A percentile compares a stretch with the other conserved stretches of the same genome.
These are phyloP conservation scores for Aspergillus carbonarius DNA, from an alignment of 2,329 filamentous ascomycete genomes.

Conservation along the genomic window DNA sequence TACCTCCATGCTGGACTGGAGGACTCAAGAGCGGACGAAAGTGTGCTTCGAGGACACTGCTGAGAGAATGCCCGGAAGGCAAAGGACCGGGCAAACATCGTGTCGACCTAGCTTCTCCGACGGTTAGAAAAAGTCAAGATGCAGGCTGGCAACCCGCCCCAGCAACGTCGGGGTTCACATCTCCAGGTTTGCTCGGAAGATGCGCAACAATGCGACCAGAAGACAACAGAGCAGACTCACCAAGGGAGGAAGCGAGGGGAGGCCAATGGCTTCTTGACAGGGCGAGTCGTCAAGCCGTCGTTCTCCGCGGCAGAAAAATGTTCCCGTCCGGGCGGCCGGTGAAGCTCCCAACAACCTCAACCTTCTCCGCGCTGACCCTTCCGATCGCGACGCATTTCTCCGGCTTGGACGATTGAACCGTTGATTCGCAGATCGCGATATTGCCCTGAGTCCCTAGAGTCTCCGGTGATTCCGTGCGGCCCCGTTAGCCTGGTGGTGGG, in stretches of 20 bases:
- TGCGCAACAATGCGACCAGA: neutral
- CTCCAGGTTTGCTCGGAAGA: neutral
- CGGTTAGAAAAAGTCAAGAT: neutral
- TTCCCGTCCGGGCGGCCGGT: conserved; percentile 41
- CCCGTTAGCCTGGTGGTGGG: conserved; percentile 26
- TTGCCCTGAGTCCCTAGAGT: conserved; percentile 12
- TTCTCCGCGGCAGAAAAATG: conserved; percentile 41
- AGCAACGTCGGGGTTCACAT: neutral
- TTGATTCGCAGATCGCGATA: conserved; percentile 7
- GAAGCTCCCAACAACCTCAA: conserved; percentile 41
- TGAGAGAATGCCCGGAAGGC: conserved; percentile 29
- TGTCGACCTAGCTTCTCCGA: conserved; percentile 1
- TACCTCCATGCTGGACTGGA: conserved; percentile 26
- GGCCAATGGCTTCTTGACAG: conserved; percentile 6
- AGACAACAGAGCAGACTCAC: conserved; percentile 1
- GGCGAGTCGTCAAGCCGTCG: conserved; percentile 17
- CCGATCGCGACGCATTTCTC: conserved; percentile 18
- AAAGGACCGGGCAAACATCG: conserved; percentile 33
- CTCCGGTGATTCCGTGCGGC: conserved; percentile 17
- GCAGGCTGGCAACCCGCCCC: neutral
- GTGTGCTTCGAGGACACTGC: conserved; percentile 22
- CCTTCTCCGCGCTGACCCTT: conserved; percentile 19
- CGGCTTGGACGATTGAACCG: conserved; percentile 18
- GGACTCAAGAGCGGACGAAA: conserved; percentile 16
- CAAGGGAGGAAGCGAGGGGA: neutral